Conservation (phyloP, 768 basidiomycete genomes). For the Trametes villosa region DNA sequence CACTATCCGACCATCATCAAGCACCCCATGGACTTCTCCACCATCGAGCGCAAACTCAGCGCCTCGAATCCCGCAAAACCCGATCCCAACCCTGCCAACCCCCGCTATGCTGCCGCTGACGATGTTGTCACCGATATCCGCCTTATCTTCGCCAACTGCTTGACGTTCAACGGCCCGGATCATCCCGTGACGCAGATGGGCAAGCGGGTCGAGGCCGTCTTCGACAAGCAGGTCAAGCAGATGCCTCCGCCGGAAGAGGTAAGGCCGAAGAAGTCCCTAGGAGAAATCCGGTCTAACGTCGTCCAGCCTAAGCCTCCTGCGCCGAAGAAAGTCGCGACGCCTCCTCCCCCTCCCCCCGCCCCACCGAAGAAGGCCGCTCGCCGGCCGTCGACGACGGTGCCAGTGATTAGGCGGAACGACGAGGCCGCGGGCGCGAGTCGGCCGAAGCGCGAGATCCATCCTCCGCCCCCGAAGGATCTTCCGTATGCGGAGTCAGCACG, state of each 20-base stretch:
- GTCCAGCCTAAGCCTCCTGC: conserved; percentile 49
- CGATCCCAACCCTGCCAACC: conserved; percentile 68
- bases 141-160: conserved; percentile 85
- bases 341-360: conserved; percentile 47
- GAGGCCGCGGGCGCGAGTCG: conserved; percentile 58
- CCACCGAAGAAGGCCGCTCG: conserved; percentile 56
- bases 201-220: conserved; percentile 78
- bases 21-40: conserved; percentile 92
- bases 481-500: conserved; percentile 80
- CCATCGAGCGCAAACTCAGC: conserved; percentile 85
- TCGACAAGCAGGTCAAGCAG: conserved; percentile 87
- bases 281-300: conserved; percentile 19
- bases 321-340: conserved; percentile 46
- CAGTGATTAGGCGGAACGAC: conserved; percentile 83
- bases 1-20: conserved; percentile 89
- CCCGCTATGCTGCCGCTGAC: conserved; percentile 76
- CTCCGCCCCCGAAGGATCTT: conserved; percentile 90
- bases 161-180: conserved; percentile 92
- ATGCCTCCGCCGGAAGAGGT: conserved; percentile 82
- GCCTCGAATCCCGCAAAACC: conserved; percentile 82
- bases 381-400: conserved; percentile 79
- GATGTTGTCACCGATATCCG: conserved; percentile 88
- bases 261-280: conserved; percentile 18
- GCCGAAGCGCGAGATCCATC: conserved; percentile 98
- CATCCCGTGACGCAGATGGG: conserved; percentile 82